These are phyloP conservation scores for Trifolium dubium DNA, from an alignment of 306 rosid genomes.

Conservation along the genomic window DNA sequence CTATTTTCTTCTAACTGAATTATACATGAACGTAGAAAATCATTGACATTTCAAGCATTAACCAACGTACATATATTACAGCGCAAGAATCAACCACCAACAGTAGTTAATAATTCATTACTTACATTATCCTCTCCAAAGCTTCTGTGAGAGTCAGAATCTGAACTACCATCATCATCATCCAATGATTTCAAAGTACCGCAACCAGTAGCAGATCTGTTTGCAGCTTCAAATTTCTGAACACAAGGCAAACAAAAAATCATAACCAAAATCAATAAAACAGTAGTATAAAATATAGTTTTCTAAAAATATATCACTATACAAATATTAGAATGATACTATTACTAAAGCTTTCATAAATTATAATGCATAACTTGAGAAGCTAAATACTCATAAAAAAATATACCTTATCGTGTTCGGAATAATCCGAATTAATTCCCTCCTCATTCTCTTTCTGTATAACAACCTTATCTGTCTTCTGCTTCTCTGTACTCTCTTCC, in stretches of 20 bases:
- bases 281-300: not conserved
- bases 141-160: conserved; percentile 24
- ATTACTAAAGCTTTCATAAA: not conserved
- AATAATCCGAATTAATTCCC: conserved; percentile 53
- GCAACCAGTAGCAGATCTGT: not conserved
- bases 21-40: conserved; percentile 5
- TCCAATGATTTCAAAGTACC: not conserved
- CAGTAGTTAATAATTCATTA: conserved; percentile 21
- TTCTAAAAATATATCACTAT: not conserved
- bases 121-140: conserved; percentile 44
- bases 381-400: not conserved
- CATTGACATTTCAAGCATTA: conserved; percentile 7
- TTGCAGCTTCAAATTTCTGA: conserved; percentile 27
- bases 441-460: conserved; percentile 54
- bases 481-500: conserved; percentile 62
- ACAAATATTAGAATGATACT: not conserved
- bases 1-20: conserved; percentile 18
- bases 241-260: conserved; percentile 11
- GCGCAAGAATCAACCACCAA: conserved; percentile 22
- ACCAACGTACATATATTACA: conserved; percentile 13
- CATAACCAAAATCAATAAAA: not conserved
- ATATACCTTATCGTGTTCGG: conserved; percentile 56
- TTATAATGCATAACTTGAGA: conserved; percentile 1
- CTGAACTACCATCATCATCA: conserved; percentile 27
- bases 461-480: conserved; percentile 52